Evolutionary conservation across 768 basidiomycete species (phyloP).

Genomic region (Leccinum sublutescens): DNA sequence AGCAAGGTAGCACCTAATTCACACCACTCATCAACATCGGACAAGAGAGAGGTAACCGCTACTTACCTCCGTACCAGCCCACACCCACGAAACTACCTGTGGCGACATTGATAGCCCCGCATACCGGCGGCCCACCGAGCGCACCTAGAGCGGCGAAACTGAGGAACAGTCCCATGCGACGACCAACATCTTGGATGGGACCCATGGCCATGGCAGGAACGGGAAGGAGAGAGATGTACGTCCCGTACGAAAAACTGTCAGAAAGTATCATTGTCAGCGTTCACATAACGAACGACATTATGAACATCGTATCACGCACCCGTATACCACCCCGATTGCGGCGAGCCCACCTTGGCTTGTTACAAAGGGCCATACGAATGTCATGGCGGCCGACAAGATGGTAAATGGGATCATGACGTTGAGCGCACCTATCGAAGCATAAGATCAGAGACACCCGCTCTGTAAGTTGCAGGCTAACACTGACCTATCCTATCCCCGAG

Average conservation of each 20-base stretch:
- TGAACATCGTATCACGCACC: slow-evolving; percentile 39
- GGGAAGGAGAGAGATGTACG: slow-evolving; percentile 35
- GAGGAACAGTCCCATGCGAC: slow-evolving; percentile 63
- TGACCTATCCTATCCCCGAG: slow-evolving; percentile 55
- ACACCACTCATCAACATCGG: neutral
- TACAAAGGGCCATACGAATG: slow-evolving; percentile 72
- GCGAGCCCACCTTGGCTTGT: slow-evolving; percentile 44
- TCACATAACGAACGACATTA: neutral
- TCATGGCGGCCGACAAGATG: slow-evolving; percentile 51
- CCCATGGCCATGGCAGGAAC: slow-evolving; percentile 65
- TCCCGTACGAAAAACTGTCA: slow-evolving; percentile 57
- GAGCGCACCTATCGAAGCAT: slow-evolving; percentile 46
- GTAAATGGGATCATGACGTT: slow-evolving; percentile 71
- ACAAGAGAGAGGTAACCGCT: neutral
- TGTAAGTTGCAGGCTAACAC: slow-evolving; percentile 1
- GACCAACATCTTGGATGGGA: slow-evolving; percentile 56
- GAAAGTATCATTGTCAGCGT: neutral
- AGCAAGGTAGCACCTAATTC: slow-evolving; percentile 38
- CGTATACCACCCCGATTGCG: slow-evolving; percentile 59
- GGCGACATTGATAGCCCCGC: slow-evolving; percentile 59
- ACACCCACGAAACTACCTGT: slow-evolving; percentile 44
- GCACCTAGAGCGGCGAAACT: slow-evolving; percentile 61
- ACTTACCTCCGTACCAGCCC: slow-evolving; percentile 42
- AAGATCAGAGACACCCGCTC: neutral
- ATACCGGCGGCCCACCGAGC: slow-evolving; percentile 69